phyloP scores from a whole-genome alignment of 23 red algal genomes.

The Chondrus crispus region DNA sequence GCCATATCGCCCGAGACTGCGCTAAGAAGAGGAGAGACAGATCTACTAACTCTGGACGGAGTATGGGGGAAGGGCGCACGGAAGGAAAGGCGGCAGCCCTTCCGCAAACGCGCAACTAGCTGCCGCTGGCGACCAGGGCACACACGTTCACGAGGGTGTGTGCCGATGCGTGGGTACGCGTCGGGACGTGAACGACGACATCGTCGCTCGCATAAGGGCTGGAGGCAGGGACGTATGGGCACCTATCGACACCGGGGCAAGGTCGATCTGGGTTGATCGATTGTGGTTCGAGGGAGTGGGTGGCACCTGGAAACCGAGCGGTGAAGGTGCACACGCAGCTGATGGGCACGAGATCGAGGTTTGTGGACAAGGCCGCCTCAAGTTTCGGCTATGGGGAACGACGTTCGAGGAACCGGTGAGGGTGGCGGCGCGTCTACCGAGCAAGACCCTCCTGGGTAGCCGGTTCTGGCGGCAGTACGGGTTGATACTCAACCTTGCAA shows the following conservation, averaged over 20 bases:
- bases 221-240: neutral
- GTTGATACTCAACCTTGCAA: neutral
- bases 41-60: no score
- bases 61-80: no score
- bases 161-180: no score
- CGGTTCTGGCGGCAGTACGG: neutral
- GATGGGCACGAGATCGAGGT: neutral
- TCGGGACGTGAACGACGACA: no score
- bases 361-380: neutral
- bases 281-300: neutral
- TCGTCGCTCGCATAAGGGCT: no score
- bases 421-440: neutral
- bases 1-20: constrained; percentile 1
- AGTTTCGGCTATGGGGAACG: neutral
- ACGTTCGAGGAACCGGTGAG: neutral
- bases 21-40: no score
- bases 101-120: no score
- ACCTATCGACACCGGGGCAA: neutral
- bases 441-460: neutral
- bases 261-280: neutral
- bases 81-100: no score
- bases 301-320: neutral
- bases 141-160: no score
- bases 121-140: no score
- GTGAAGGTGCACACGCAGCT: neutral